Base-by-base conservation (phyloP, 306 rosid genomes). In the Citrullus colocynthis region DNA sequence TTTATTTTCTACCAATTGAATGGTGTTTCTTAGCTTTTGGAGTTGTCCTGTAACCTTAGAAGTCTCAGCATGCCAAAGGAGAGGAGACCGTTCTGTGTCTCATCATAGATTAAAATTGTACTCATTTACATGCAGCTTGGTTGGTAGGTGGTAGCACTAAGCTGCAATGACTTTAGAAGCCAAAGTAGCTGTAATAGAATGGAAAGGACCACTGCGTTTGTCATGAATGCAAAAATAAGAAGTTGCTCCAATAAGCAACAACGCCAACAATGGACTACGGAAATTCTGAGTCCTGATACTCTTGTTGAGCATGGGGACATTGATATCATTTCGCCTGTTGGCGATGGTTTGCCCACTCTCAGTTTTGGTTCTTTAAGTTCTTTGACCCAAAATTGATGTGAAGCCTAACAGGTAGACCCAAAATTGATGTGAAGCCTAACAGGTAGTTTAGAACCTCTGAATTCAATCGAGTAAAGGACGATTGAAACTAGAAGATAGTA, bases 231-330 rank as follows among this genome's bases (percentile, higher is more conserved):
- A n/a, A 88, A 92, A 78, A 60, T 82, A 45, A 89, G 95, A 84
- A 92, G 96, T 78, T 95, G 97, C 83, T 88, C 97, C 42, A 83
- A 90, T 63, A 96, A 94, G 85, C 89, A 92, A 20, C 98, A 93
- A 84, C 2, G 10, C 4, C 36, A 10, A 59, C 30, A 21, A 89
- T 97, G 88, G 98, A 94, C 86, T 87, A 90, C 11, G 91, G 90
- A 0, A 96, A 94, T 82, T 60, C 88, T 94, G 52, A 87, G 98
- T 87, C 87, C 97, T 71, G 87, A 76, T 90, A 90, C 58, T 88
- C 98, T 90, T 63, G 96, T 89, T 72, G 97, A 88, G 81, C 89
- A 82, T 39, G 85, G 90, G 84, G 87, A 55, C 39, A 36, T 36
- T 36, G 39, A 36, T 36, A 44, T 44, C 49, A 9, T 44, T 44